phyloP scores from a whole-genome alignment of 768 basidiomycete genomes.

The Mycena kentingensis region DNA sequence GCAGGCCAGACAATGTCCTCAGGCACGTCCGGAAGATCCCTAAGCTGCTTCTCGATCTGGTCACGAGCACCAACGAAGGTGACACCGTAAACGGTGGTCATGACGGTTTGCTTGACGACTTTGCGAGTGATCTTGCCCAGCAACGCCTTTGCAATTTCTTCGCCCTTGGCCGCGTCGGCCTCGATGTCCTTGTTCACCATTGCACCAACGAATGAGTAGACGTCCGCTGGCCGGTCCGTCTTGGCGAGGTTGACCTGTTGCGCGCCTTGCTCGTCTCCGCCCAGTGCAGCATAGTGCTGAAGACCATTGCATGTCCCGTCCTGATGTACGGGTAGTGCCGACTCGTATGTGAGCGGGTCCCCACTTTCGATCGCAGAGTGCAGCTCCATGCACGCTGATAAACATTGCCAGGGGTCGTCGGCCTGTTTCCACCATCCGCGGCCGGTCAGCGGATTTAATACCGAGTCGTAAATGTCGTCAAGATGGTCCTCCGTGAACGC shows the following conservation, averaged over 20 bases:
- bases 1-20: constrained; percentile 73
- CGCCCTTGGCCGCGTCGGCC: constrained; percentile 54
- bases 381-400: constrained; percentile 92
- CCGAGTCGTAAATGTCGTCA: constrained; percentile 81
- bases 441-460: constrained; percentile 75
- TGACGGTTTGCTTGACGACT: constrained; percentile 98
- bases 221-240: constrained; percentile 87
- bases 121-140: constrained; percentile 84
- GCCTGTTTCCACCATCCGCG: constrained; percentile 86
- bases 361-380: constrained; percentile 71
- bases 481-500: constrained; percentile 71
- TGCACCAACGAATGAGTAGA: constrained; percentile 88
- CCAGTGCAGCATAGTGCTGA: constrained; percentile 97
- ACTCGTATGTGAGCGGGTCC: constrained; percentile 63
- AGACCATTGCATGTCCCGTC: constrained; percentile 98
- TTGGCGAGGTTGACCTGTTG: constrained; percentile 88
- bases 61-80: constrained; percentile 93
- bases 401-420: constrained; percentile 97
- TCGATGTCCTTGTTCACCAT: constrained; percentile 76
- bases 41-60: constrained; percentile 90
- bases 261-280: constrained; percentile 88
- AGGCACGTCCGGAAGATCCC: constrained; percentile 70
- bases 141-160: constrained; percentile 60
- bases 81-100: constrained; percentile 99
- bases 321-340: constrained; percentile 89